phyloP scores from a whole-genome alignment of 306 rosid species.

The Clitoria ternatea region DNA sequence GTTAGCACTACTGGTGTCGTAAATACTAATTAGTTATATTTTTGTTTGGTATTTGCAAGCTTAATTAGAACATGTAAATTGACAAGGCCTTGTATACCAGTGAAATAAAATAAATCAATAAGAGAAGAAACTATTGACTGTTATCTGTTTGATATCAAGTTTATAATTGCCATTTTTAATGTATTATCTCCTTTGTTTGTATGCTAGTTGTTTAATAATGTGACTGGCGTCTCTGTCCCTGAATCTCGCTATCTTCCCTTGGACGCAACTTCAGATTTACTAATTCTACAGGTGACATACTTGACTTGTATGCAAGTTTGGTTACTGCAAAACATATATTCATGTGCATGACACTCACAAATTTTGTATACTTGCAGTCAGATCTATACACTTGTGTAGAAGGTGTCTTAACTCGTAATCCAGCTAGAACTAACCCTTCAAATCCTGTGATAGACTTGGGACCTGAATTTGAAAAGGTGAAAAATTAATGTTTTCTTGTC shows the following conservation, averaged over 20 bases:
- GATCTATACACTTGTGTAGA: conserved; percentile 47
- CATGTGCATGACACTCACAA: background rate
- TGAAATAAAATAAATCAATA: background rate
- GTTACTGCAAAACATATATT: background rate
- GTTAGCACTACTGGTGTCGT: background rate
- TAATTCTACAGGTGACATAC: conserved; percentile 54
- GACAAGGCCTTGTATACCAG: background rate
- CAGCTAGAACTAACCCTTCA: conserved; percentile 53
- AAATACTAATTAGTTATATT: background rate
- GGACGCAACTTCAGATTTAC: conserved; percentile 58
- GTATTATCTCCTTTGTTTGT: conserved; percentile 7
- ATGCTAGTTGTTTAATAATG: conserved; percentile 50
- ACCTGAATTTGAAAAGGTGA: conserved; percentile 73
- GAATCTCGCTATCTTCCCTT: conserved; percentile 51
- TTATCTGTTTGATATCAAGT: background rate
- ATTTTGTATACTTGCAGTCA: conserved; percentile 51
- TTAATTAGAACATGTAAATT: background rate
- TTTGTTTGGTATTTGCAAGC: background rate
- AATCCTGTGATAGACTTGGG: conserved; percentile 67
- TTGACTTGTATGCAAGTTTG: background rate
- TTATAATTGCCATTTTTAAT: conserved; percentile 11
- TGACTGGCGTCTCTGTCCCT: conserved; percentile 54
- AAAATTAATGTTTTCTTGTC: background rate
- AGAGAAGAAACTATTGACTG: conserved; percentile 4
- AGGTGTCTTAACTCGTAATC: conserved; percentile 57